Conservation (phyloP, 2,329 filamentous ascomycete genomes). For the Pseudocercospora fijiensis region DNA sequence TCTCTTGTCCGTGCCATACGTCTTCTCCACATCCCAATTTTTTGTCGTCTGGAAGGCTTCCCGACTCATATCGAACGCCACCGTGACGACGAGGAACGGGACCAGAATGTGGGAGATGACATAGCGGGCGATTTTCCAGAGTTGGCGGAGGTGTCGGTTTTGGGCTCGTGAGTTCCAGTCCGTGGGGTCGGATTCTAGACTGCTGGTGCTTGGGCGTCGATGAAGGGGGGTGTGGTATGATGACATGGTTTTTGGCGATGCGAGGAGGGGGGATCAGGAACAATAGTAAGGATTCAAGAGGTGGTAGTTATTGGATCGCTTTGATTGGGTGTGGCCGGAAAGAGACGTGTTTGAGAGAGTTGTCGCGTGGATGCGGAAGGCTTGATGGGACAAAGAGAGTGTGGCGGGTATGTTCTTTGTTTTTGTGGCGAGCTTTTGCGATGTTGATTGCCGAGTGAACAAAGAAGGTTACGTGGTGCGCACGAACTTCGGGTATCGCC, state of each 20-base stretch:
- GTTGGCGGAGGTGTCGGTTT: background rate
- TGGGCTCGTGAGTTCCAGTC: background rate
- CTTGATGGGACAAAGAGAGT: background rate
- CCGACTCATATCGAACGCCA: constrained; percentile 9
- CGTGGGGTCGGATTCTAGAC: background rate
- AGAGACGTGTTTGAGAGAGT: background rate
- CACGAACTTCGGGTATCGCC: background rate
- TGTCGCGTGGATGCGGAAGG: background rate
- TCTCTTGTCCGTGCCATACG: constrained; percentile 13
- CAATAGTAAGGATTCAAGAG: background rate
- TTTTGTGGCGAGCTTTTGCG: background rate
- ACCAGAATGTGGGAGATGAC: constrained; percentile 8
- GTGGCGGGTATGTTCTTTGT: background rate
- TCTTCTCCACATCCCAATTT: constrained; percentile 11
- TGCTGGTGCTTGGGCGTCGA: background rate
- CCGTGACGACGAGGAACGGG: constrained; percentile 13
- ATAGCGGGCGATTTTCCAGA: constrained; percentile 1
- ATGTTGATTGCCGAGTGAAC: background rate
- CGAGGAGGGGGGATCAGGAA: background rate
- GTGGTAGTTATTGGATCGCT: background rate
- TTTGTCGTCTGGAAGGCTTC: background rate
- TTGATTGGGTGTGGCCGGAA: constrained; percentile 4
- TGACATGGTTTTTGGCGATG: background rate
- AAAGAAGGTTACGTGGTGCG: background rate
- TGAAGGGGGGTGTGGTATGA: constrained; percentile 4